A percentile compares a stretch with the other conserved stretches of the same genome.
These are phyloP conservation scores for Kalanchoe fedtschenkoi DNA, from an alignment of 164 flowering plant genomes.

Conservation along the genomic window DNA sequence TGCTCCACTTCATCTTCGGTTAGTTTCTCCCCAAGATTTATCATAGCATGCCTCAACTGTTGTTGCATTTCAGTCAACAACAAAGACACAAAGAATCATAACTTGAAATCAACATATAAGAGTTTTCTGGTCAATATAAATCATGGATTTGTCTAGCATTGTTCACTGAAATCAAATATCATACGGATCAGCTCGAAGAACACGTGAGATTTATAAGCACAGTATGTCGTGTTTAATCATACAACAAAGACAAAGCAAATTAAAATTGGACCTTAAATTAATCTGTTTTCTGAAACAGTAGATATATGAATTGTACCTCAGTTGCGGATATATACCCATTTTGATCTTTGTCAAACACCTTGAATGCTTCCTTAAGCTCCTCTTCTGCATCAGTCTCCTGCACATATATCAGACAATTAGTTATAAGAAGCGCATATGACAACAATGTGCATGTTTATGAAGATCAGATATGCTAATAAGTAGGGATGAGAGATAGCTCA, in stretches of 20 bases:
- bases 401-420: not conserved
- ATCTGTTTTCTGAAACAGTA: too few species aligned
- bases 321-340: conserved; percentile 7
- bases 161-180: too few species aligned
- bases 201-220: too few species aligned
- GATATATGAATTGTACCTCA: not conserved
- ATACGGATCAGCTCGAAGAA: too few species aligned
- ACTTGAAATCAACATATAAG: not conserved
- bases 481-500: too few species aligned
- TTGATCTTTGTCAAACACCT: conserved; percentile 8
- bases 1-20: conserved; percentile 5
- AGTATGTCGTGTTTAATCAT: too few species aligned
- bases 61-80: not conserved
- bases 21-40: conserved; percentile 8
- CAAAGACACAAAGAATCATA: too few species aligned
- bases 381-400: conserved; percentile 9
- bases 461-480: not conserved
- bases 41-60: conserved; percentile 8
- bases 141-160: too few species aligned
- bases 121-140: too few species aligned
- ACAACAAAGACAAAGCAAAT: too few species aligned
- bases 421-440: not conserved
- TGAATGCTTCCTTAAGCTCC: conserved; percentile 8
- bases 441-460: not conserved
- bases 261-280: too few species aligned